Evolutionary conservation across 139 green algal genomes (phyloP).

Genomic region (Chlamydomonas incerta): DNA sequence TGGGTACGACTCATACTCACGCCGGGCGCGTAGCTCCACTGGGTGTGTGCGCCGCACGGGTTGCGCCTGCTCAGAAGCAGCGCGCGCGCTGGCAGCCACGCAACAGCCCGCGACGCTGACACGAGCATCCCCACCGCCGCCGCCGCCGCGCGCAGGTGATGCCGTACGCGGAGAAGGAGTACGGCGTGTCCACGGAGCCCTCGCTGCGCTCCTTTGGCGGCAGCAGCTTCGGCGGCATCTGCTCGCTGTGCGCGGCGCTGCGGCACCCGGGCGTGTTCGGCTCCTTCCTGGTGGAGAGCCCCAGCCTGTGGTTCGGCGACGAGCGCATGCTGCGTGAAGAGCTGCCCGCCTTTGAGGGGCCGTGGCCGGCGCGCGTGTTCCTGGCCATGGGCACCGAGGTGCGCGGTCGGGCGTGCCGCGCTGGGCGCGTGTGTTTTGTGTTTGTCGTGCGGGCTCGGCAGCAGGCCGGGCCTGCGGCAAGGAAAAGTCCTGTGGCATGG

Average conservation of each 20-base stretch:
- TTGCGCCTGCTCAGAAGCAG: too few relatives aligned
- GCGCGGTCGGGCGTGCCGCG: background rate
- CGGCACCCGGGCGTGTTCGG: conserved; percentile 51
- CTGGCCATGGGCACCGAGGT: conserved; percentile 54
- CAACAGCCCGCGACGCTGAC: too few relatives aligned
- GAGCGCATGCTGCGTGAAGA: conserved; percentile 47
- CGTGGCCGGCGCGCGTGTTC: conserved; percentile 56
- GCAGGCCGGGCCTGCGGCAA: too few relatives aligned
- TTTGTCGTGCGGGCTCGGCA: background rate
- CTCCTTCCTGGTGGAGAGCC: conserved; percentile 59
- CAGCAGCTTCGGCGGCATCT: conserved; percentile 71
- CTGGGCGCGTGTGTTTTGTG: too few relatives aligned
- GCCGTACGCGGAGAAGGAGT: conserved; percentile 48
- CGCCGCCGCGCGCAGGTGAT: conserved; percentile 28
- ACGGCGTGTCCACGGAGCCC: conserved; percentile 34
- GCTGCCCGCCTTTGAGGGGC: conserved; percentile 20
- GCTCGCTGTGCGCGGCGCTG: conserved; percentile 38
- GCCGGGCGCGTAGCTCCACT: too few relatives aligned
- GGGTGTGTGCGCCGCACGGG: too few relatives aligned
- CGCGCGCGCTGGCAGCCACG: too few relatives aligned
- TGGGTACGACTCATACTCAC: too few relatives aligned
- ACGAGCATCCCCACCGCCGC: too few relatives aligned
- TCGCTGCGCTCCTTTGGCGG: conserved; percentile 55
- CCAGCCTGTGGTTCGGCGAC: conserved; percentile 61
- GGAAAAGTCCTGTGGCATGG: too few relatives aligned